Base-by-base conservation (phyloP, 108 stramenopile species). In the Nitzschia sp. region DNA sequence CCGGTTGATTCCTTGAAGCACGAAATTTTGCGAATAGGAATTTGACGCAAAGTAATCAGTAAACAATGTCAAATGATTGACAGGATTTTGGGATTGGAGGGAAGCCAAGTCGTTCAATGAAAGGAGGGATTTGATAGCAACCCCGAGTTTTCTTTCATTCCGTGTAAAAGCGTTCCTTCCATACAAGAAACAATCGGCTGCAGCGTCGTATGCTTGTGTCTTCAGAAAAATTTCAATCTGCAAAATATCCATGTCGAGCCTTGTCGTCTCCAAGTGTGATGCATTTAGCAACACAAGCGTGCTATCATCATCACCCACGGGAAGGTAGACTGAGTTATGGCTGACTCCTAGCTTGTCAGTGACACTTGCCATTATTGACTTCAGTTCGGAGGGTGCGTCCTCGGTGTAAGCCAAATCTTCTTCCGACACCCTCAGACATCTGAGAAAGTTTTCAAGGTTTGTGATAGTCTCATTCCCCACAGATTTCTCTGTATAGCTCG, bases 211-310 rank as follows among this genome's bases (percentile, higher is more conserved):
- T 0, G 86, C 73, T 25, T 53, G 24, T 0, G 71, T 81, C 41
- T 58, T 40, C 72, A 83, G 59, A 26, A 84, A 67, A 12, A 87
- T 71, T 15, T 70, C 67, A 41, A 84, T 75, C 62, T 84, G 73
- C 39, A 79, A 54, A 44, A 81, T 57, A 67, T 87, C 86, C 14
- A 80, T 54, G 59, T 82, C 83, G 15, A 87, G 26, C 24, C 80
- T 37, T 5, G 75, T 46, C 21, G 70, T 40, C 57, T 73, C 75
- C 24, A 34, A 39, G 51, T 77, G 43, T 22, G 43, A 6, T 0
- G 61, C 10, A 62, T 62, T 15, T 44, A 17, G 46, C 29, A 34
- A 34, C 46, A 17, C 14, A 17, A 48, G 46, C 3, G 46, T 48
- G 17, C 46, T 76, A 61, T 66, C 63, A n/a, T 65, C 67, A 8